Percentiles rank a stretch among this genome's conserved stretches.
Evolutionary conservation across 192 early-diverging fungal species (phyloP).

Genomic region (Backusella tarrabulga): DNA sequence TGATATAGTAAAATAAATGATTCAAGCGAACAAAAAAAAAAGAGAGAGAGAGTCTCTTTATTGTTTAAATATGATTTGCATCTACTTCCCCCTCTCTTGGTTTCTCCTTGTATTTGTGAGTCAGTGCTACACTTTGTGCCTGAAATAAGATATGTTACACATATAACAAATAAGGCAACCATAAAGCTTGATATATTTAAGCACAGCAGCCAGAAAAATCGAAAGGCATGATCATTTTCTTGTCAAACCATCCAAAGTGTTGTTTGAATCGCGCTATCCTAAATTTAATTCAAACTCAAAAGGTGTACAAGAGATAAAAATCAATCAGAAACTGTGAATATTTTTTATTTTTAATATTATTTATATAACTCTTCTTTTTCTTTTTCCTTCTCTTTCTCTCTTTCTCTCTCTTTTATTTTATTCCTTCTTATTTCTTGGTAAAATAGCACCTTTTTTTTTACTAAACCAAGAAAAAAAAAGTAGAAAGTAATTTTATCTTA

Average conservation of each 20-base stretch:
- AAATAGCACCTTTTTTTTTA: not conserved
- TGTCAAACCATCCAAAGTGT: constrained; percentile 1
- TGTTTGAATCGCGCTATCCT: not conserved
- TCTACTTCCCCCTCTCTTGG: not conserved
- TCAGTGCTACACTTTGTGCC: not conserved
- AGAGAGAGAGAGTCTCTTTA: not conserved
- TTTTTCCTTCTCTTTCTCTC: not conserved
- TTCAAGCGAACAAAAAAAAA: not conserved
- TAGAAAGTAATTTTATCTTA: not conserved
- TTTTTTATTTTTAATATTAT: not conserved
- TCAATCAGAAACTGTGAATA: constrained; percentile 6
- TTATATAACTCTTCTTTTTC: not conserved
- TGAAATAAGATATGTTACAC: not conserved
- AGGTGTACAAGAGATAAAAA: not conserved
- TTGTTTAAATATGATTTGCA: not conserved
- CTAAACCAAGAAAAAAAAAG: not conserved
- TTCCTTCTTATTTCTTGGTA: not conserved
- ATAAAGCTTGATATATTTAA: not conserved
- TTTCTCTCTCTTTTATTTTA: not conserved
- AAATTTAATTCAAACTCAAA: constrained; percentile 5
- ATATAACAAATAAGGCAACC: not conserved
- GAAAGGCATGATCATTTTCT: not conserved
- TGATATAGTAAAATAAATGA: not conserved
- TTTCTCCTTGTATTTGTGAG: not conserved
- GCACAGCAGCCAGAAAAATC: not conserved